Percentiles rank a stretch among this genome's conserved stretches.
These are phyloP conservation scores for Thelonectria rubi DNA, from an alignment of 2,329 filamentous ascomycete species.

Conservation along the genomic window DNA sequence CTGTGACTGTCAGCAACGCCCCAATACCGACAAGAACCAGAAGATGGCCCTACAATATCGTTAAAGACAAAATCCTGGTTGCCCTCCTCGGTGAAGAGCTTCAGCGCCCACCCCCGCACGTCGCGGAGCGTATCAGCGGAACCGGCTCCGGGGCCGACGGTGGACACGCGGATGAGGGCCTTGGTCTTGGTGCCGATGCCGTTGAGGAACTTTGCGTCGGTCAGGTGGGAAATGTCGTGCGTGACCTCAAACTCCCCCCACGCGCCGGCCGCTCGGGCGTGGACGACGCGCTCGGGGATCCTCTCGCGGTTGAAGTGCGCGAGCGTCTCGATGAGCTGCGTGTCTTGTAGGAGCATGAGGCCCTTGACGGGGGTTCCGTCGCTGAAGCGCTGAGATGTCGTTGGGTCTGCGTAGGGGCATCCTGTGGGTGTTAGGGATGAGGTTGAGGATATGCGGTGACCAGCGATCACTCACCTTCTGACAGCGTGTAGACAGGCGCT, in stretches of 20 bases:
- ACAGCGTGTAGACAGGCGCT: background rate
- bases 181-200: slow-evolving; percentile 63
- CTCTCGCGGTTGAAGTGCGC: slow-evolving; percentile 54
- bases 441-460: background rate
- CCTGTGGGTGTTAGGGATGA: background rate
- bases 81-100: slow-evolving; percentile 72
- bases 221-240: slow-evolving; percentile 64
- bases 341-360: slow-evolving; percentile 65
- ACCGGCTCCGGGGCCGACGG: slow-evolving; percentile 73
- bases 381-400: slow-evolving; percentile 4
- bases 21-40: background rate
- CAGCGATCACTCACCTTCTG: background rate
- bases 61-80: slow-evolving; percentile 80
- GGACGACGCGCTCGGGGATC: slow-evolving; percentile 39
- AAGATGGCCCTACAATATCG: slow-evolving; percentile 61
- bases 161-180: slow-evolving; percentile 73
- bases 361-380: slow-evolving; percentile 15
- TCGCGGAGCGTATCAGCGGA: slow-evolving; percentile 74
- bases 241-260: slow-evolving; percentile 70
- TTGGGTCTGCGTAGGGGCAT: slow-evolving; percentile 5
- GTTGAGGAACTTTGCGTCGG: slow-evolving; percentile 62
- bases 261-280: slow-evolving; percentile 51
- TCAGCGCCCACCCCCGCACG: slow-evolving; percentile 71
- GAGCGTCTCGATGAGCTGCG: slow-evolving; percentile 67
- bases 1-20: background rate